These are phyloP conservation scores for Oropetium thomaeum DNA, from an alignment of 176 grass and related monocot species.

Conservation along the genomic window DNA sequence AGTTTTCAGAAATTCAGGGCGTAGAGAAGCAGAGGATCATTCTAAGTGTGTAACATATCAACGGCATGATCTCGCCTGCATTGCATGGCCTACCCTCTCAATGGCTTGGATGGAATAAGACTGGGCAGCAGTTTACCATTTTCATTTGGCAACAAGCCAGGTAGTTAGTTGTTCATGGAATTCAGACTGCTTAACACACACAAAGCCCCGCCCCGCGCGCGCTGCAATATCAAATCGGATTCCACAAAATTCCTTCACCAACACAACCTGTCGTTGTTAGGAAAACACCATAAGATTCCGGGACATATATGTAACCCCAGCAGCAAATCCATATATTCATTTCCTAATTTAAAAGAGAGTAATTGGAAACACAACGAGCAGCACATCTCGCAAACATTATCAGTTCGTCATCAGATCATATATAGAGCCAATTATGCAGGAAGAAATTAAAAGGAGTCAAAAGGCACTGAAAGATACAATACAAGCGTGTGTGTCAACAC, in stretches of 20 bases:
- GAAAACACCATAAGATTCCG: conserved; percentile 1
- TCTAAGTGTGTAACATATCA: neutral
- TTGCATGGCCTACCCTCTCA: neutral
- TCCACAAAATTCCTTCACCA: neutral
- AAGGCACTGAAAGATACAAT: neutral
- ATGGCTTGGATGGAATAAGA: neutral
- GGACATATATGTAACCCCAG: neutral
- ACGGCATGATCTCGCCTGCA: neutral
- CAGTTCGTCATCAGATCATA: conserved; percentile 18
- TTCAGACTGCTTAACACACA: neutral
- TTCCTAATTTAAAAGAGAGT: neutral
- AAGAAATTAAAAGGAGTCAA: no score
- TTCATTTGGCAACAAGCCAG: neutral
- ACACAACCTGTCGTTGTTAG: conserved; percentile 29
- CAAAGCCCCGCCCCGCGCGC: no score
- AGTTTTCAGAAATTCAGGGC: no score
- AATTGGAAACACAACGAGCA: neutral
- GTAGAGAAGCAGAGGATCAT: neutral
- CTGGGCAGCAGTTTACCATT: neutral
- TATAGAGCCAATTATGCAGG: no score
- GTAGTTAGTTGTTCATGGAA: conserved; percentile 17
- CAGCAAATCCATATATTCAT: neutral
- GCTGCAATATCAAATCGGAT: conserved; percentile 9
- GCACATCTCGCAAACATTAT: neutral
- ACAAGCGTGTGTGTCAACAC: neutral